These are phyloP conservation scores for Mycena olivaceomarginata DNA, from an alignment of 768 basidiomycete genomes.

Conservation along the genomic window DNA sequence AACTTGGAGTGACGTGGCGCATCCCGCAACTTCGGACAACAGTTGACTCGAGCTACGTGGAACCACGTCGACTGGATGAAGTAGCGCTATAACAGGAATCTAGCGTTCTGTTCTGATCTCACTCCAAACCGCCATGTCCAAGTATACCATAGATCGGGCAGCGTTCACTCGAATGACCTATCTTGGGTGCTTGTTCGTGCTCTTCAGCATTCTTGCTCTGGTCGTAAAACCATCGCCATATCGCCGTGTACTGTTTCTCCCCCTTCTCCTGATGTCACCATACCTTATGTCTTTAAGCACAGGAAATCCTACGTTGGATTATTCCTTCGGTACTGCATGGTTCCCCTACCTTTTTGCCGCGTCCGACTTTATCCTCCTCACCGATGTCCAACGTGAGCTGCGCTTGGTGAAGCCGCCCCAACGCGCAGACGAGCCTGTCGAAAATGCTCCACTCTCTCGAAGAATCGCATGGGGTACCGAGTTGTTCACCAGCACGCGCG, in stretches of 20 bases:
- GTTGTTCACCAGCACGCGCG: conserved; percentile 25
- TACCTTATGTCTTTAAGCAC: conserved; percentile 27
- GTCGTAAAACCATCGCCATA: conserved; percentile 37
- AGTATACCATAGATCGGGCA: conserved; percentile 2
- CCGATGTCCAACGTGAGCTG: conserved; percentile 39
- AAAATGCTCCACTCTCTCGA: conserved; percentile 18
- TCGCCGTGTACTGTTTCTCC: conserved; percentile 37
- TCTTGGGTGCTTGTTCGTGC: conserved; percentile 19
- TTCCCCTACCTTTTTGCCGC: conserved; percentile 30
- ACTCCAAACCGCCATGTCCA: not conserved
- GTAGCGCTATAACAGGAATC: not conserved
- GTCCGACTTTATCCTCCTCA: conserved; percentile 36
- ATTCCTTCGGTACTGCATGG: conserved; percentile 8
- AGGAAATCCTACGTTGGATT: conserved; percentile 23
- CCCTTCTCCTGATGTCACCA: conserved; percentile 26
- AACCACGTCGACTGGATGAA: conserved; percentile 3
- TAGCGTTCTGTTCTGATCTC: not conserved
- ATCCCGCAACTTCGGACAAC: not conserved
- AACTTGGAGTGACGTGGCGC: no score
- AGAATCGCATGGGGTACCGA: conserved; percentile 19
- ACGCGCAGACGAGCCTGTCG: conserved; percentile 27
- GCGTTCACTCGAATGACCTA: not conserved
- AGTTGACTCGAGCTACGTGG: not conserved
- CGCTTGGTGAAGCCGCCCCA: conserved; percentile 26
- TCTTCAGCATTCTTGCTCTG: conserved; percentile 24